Conservation (phyloP, 768 basidiomycete species). For the Suillus occidentalis region DNA sequence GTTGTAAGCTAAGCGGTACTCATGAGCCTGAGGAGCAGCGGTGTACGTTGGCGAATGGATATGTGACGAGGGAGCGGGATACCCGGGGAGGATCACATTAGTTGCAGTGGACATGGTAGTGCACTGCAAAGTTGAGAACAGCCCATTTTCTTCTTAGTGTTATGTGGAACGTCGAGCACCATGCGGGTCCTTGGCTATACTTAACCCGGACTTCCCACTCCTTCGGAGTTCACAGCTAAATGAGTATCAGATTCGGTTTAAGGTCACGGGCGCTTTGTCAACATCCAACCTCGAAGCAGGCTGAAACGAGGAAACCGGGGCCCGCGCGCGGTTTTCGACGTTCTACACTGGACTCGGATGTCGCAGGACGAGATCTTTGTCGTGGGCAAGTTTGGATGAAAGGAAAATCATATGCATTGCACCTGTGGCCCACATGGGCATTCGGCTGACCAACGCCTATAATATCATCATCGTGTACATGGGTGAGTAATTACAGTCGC, state of each 20-base stretch:
- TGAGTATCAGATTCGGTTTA: not conserved
- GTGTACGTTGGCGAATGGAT: conserved; percentile 51
- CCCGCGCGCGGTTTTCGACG: not conserved
- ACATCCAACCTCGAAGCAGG: no score
- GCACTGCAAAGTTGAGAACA: conserved; percentile 16
- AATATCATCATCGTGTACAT: not conserved
- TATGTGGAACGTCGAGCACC: conserved; percentile 13
- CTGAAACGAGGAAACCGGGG: not conserved
- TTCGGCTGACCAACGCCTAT: not conserved
- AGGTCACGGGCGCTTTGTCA: not conserved
- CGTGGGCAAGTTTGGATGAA: not conserved
- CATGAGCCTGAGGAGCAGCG: conserved; percentile 50
- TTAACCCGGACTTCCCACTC: conserved; percentile 36
- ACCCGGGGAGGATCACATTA: conserved; percentile 49
- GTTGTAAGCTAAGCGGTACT: conserved; percentile 52
- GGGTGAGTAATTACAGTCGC: not conserved
- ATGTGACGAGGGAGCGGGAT: conserved; percentile 37
- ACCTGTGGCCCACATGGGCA: not conserved
- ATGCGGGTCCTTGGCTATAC: conserved; percentile 35
- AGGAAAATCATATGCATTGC: not conserved
- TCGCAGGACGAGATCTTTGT: not conserved
- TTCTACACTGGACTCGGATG: not conserved
- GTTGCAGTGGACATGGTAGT: conserved; percentile 54
- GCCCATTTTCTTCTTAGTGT: conserved; percentile 8
- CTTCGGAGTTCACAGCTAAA: conserved; percentile 13